These are phyloP conservation scores for Achlya hypogyna DNA, from an alignment of 352 stramenopile genomes.

Conservation along the genomic window DNA sequence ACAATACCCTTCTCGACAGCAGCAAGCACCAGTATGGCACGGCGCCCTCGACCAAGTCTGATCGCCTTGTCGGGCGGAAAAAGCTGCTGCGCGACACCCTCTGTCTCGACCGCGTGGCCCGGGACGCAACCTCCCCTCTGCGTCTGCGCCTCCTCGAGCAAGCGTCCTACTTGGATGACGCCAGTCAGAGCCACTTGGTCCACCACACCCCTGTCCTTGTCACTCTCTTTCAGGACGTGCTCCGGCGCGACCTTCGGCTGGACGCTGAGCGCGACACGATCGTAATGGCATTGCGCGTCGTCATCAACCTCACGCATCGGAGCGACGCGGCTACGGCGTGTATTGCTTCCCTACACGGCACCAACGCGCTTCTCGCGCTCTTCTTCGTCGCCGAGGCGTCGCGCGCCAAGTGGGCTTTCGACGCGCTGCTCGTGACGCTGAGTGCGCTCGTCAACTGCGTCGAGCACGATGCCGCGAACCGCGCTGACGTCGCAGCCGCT, in stretches of 20 bases:
- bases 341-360: slow-evolving; percentile 33
- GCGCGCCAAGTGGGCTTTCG: slow-evolving; percentile 33
- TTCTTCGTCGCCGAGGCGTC: slow-evolving; percentile 5
- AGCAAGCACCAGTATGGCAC: neutral
- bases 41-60: neutral
- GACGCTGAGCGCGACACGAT: slow-evolving; percentile 25
- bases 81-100: neutral
- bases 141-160: slow-evolving; percentile 53
- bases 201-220: slow-evolving; percentile 27
- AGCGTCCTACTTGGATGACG: slow-evolving; percentile 40
- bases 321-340: slow-evolving; percentile 38
- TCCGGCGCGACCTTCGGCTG: slow-evolving; percentile 32
- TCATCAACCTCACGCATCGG: slow-evolving; percentile 77
- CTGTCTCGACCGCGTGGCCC: neutral
- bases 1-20: slow-evolving; percentile 11
- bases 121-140: neutral
- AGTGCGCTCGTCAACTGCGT: slow-evolving; percentile 67
- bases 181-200: slow-evolving; percentile 44
- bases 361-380: slow-evolving; percentile 40
- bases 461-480: slow-evolving; percentile 50
- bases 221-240: slow-evolving; percentile 29
- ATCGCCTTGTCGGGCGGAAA: neutral
- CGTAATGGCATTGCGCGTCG: slow-evolving; percentile 33
- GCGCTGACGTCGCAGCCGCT: slow-evolving; percentile 23
- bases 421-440: slow-evolving; percentile 44